phyloP scores from a whole-genome alignment of 192 early-diverging fungal genomes.

The Gorgonomyces haynaldii region DNA sequence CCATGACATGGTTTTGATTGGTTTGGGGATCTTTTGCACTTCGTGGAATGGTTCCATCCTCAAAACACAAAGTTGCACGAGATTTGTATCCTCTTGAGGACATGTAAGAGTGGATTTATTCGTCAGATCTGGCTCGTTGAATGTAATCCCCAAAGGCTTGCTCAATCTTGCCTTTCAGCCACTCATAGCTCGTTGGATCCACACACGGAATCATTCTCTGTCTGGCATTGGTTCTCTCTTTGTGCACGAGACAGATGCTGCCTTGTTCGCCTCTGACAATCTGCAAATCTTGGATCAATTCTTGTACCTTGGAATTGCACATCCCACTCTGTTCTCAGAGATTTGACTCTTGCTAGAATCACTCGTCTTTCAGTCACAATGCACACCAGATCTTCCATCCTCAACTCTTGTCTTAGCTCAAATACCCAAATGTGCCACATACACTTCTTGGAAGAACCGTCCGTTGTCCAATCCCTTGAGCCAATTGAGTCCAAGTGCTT shows the following conservation, averaged over 20 bases:
- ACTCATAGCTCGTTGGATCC: conserved; percentile 16
- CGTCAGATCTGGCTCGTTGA: conserved; percentile 3
- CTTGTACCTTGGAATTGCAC: conserved; percentile 48
- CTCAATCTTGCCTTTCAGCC: conserved; percentile 15
- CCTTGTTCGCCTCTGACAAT: conserved; percentile 12
- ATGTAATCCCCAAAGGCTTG: conserved; percentile 13
- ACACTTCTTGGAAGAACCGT: conserved; percentile 66
- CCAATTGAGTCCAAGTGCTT: conserved; percentile 79
- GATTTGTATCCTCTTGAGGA: too few relatives aligned
- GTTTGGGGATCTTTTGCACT: too few relatives aligned
- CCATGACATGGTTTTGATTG: too few relatives aligned
- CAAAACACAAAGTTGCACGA: too few relatives aligned
- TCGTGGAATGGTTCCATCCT: conserved; percentile 5
- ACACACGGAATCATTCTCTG: conserved; percentile 30
- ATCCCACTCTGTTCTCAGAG: conserved; percentile 72
- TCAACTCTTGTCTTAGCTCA: conserved; percentile 34
- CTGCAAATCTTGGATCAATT: background rate
- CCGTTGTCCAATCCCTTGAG: conserved; percentile 69
- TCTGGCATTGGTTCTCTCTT: conserved; percentile 13
- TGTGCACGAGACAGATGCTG: conserved; percentile 23
- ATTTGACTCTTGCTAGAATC: conserved; percentile 60
- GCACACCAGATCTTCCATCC: conserved; percentile 72
- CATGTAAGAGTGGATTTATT: conserved; percentile 11
- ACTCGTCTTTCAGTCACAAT: conserved; percentile 72
- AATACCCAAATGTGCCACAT: conserved; percentile 68